These are phyloP conservation scores for Cymbopogon flexuosus DNA, from an alignment of 202 grass and related monocot species.

Conservation along the genomic window DNA sequence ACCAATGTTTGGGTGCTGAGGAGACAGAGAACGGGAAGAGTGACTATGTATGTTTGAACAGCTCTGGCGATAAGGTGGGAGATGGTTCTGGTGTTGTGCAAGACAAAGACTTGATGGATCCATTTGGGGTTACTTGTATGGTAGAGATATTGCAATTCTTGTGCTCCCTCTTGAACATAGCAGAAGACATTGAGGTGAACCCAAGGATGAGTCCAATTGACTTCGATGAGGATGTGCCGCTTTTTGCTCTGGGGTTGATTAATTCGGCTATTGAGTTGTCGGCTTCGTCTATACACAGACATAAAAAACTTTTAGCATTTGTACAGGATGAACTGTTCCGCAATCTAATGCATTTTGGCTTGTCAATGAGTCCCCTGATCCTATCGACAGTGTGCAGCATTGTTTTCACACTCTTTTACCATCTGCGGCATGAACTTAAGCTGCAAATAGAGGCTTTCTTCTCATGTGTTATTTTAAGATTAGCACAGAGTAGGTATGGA, in stretches of 20 bases:
- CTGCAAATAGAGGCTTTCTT: slow-evolving; percentile 95
- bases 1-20: slow-evolving; percentile 37
- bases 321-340: slow-evolving; percentile 87
- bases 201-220: slow-evolving; percentile 70
- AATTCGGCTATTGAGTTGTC: slow-evolving; percentile 82
- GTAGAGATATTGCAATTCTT: slow-evolving; percentile 97
- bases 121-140: slow-evolving; percentile 80
- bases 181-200: slow-evolving; percentile 73
- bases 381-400: slow-evolving; percentile 81
- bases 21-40: slow-evolving; percentile 41
- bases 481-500: slow-evolving; percentile 75
- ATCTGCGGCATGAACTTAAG: slow-evolving; percentile 81
- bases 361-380: slow-evolving; percentile 93
- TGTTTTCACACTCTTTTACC: slow-evolving; percentile 89
- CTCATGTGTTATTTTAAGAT: slow-evolving; percentile 85
- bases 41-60: slow-evolving; percentile 57
- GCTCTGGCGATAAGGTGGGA: slow-evolving; percentile 47
- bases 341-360: slow-evolving; percentile 91
- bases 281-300: slow-evolving; percentile 50
- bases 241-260: slow-evolving; percentile 92
- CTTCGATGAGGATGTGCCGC: slow-evolving; percentile 91
- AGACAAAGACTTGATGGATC: slow-evolving; percentile 61
- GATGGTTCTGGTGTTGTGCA: slow-evolving; percentile 29
- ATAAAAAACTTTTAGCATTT: slow-evolving; percentile 63
- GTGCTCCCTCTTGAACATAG: slow-evolving; percentile 90